These are phyloP conservation scores for Polychaeton citri DNA, from an alignment of 2,329 filamentous ascomycete genomes.

Conservation along the genomic window DNA sequence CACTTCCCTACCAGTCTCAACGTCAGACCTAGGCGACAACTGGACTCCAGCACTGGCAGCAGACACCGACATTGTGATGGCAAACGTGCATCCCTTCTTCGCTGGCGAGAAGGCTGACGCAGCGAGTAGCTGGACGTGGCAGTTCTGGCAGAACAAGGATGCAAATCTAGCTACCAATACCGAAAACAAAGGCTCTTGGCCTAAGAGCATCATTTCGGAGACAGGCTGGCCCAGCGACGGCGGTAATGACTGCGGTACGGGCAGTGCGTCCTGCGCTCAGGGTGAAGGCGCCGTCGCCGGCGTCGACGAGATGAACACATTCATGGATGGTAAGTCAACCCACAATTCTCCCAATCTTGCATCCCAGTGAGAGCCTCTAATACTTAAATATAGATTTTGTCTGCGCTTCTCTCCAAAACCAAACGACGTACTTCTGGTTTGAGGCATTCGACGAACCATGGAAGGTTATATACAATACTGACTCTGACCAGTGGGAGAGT, in stretches of 20 bases:
- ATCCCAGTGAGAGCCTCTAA: conserved; percentile 95
- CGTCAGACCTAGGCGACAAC: conserved; percentile 77
- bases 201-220: conserved; percentile 56
- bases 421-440: conserved; percentile 39
- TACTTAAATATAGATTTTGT: conserved; percentile 24
- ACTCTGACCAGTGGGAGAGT: conserved; percentile 67
- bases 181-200: conserved; percentile 39
- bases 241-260: conserved; percentile 60
- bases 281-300: conserved; percentile 59
- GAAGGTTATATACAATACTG: conserved; percentile 63
- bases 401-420: neutral
- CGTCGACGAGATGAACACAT: conserved; percentile 67
- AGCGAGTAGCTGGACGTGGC: conserved; percentile 68
- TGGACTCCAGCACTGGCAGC: conserved; percentile 60
- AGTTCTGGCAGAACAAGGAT: conserved; percentile 66
- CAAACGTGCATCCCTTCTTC: conserved; percentile 95
- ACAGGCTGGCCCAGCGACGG: conserved; percentile 82
- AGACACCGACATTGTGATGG: conserved; percentile 79
- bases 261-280: conserved; percentile 37
- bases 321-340: conserved; percentile 79
- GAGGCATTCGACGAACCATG: conserved; percentile 94
- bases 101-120: conserved; percentile 55
- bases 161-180: conserved; percentile 45
- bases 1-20: conserved; percentile 56
- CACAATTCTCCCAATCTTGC: conserved; percentile 66